Evolutionary conservation across 331 rosid species (phyloP).

Genomic region (Malus hybrid): DNA sequence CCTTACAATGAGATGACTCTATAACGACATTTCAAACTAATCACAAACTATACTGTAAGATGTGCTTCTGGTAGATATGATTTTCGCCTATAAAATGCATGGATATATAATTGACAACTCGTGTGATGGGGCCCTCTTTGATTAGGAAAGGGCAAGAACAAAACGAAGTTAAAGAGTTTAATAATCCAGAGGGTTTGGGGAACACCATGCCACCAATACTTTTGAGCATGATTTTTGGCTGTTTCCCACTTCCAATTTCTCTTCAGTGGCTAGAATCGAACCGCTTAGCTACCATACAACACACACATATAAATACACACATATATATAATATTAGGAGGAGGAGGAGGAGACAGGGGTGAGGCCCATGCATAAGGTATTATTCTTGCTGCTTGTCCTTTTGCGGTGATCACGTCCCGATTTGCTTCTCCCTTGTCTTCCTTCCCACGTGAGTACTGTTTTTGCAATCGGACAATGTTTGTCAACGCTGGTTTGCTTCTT

Average conservation of each 20-base stretch:
- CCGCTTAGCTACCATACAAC: no score
- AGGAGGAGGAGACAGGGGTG: not conserved
- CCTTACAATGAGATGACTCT: no score
- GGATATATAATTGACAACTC: conserved; percentile 19
- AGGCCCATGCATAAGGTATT: conserved; percentile 41
- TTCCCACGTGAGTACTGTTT: conserved; percentile 16
- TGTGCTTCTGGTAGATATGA: not conserved
- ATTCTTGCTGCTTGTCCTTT: conserved; percentile 38
- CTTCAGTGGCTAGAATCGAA: not conserved
- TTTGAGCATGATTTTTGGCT: conserved; percentile 27
- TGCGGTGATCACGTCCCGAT: conserved; percentile 9
- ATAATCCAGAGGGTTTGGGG: conserved; percentile 16
- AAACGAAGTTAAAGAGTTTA: conserved; percentile 16
- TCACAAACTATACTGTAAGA: no score
- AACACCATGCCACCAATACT: conserved; percentile 21
- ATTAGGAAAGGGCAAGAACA: conserved; percentile 24
- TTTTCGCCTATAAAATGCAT: not conserved
- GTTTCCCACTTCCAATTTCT: conserved; percentile 33
- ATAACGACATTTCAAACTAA: no score
- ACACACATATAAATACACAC: no score
- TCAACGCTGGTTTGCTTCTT: not conserved
- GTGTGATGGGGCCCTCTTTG: conserved; percentile 22
- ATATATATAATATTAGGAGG: not conserved
- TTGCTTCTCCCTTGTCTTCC: conserved; percentile 13
- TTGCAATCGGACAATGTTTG: not conserved